Evolutionary conservation across 257 asterid genomes (phyloP).

Genomic region (Solanum habrochaites): DNA sequence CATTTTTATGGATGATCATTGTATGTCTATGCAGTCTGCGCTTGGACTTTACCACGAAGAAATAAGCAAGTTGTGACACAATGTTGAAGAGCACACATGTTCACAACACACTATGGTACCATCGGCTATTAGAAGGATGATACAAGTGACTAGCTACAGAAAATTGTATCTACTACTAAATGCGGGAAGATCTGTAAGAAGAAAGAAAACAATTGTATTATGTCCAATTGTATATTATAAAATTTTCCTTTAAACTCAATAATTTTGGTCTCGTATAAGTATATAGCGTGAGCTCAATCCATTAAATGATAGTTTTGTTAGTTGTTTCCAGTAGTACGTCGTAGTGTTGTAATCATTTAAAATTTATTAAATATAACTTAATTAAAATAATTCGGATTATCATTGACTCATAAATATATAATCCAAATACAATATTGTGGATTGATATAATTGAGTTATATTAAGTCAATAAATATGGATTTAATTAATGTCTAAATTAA

Average conservation of each 20-base stretch:
- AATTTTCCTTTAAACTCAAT: neutral
- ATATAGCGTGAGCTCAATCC: neutral
- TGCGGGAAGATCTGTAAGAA: neutral
- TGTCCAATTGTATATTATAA: neutral
- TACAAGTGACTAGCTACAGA: neutral
- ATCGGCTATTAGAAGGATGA: neutral
- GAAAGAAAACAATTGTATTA: neutral
- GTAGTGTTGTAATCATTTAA: too few species aligned
- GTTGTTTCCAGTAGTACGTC: neutral
- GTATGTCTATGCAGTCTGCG: constrained; percentile 42
- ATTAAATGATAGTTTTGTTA: neutral
- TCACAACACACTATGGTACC: too few species aligned
- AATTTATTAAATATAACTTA: too few species aligned
- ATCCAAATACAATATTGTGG: too few species aligned
- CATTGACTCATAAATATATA: too few species aligned
- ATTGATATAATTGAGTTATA: too few species aligned
- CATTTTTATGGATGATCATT: neutral
- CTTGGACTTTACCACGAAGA: constrained; percentile 32
- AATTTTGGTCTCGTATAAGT: neutral
- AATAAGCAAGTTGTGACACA: constrained; percentile 1
- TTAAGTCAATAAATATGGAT: too few species aligned
- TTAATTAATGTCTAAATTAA: too few species aligned
- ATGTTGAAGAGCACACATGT: too few species aligned
- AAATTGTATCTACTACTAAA: neutral
- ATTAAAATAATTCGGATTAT: too few species aligned